Evolutionary conservation across 225 moss, liverwort and hornwort genomes (phyloP).

Genomic region (Ulota crispa): DNA sequence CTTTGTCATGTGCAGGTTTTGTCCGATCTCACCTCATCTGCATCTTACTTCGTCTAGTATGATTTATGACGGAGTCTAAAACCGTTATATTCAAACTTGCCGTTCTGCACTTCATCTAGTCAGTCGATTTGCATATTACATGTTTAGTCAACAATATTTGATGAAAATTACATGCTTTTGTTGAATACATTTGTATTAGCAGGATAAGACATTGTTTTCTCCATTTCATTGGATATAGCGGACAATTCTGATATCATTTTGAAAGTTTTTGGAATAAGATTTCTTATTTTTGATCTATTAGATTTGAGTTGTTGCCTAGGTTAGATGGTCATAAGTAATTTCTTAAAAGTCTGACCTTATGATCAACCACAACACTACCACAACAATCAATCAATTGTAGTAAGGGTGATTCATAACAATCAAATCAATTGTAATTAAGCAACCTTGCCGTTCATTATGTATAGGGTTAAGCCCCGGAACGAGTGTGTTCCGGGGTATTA

Average conservation of each 20-base stretch:
- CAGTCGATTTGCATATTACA: background rate
- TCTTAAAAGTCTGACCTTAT: no score
- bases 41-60: constrained; percentile 75
- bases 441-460: no score
- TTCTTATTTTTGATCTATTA: no score
- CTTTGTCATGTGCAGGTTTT: constrained; percentile 50
- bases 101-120: background rate
- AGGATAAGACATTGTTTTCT: background rate
- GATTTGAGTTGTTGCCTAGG: no score
- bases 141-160: background rate
- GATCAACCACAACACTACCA: no score
- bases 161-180: background rate
- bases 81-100: background rate
- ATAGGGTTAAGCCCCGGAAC: no score
- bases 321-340: no score
- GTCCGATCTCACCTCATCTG: constrained; percentile 75
- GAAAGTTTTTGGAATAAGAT: background rate
- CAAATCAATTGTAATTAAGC: no score
- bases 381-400: no score
- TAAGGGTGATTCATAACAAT: no score
- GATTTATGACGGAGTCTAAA: background rate
- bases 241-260: background rate
- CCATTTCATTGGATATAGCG: background rate
- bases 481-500: no score
- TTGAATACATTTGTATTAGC: background rate